Evolutionary conservation across 23 red algal species (phyloP).

Genomic region (Agarophyton chilense): DNA sequence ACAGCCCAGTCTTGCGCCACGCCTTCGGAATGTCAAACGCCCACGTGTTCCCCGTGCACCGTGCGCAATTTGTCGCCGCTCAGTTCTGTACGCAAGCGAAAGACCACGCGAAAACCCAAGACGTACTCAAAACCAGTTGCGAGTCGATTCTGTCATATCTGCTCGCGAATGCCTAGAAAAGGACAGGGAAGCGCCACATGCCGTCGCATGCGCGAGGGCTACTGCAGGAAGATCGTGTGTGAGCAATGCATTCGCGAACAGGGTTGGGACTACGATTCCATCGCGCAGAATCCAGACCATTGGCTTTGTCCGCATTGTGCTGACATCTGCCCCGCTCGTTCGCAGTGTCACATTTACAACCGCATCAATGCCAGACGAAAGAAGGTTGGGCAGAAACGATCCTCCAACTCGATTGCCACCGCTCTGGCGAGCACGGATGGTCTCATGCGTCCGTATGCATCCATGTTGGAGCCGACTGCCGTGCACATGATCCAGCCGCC

Average conservation of each 20-base stretch:
- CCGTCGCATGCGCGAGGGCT: slow-evolving; percentile 43
- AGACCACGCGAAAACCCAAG: slow-evolving; percentile 51
- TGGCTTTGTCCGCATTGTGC: slow-evolving; percentile 77
- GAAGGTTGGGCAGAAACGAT: slow-evolving; percentile 39
- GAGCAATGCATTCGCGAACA: slow-evolving; percentile 73
- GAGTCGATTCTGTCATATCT: slow-evolving; percentile 77
- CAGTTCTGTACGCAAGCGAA: neutral
- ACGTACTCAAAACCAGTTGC: slow-evolving; percentile 65
- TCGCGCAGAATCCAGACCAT: neutral
- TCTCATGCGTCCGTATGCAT: slow-evolving; percentile 12
- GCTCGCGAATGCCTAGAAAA: slow-evolving; percentile 53
- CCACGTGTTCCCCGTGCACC: slow-evolving; percentile 22
- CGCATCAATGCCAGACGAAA: slow-evolving; percentile 69
- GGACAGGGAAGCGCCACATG: slow-evolving; percentile 38
- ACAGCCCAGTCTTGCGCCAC: neutral
- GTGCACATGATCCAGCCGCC: slow-evolving; percentile 41
- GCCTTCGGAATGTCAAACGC: neutral
- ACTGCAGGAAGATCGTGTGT: slow-evolving; percentile 80
- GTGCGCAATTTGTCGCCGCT: neutral
- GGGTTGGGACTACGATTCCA: slow-evolving; percentile 60
- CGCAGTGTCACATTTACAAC: slow-evolving; percentile 76
- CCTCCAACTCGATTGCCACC: slow-evolving; percentile 23
- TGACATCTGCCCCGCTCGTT: slow-evolving; percentile 59
- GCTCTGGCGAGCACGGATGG: slow-evolving; percentile 25
- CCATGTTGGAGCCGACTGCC: neutral